Base-by-base conservation (phyloP, 805 yeast genomes). In the Starmerella vaccinii region DNA sequence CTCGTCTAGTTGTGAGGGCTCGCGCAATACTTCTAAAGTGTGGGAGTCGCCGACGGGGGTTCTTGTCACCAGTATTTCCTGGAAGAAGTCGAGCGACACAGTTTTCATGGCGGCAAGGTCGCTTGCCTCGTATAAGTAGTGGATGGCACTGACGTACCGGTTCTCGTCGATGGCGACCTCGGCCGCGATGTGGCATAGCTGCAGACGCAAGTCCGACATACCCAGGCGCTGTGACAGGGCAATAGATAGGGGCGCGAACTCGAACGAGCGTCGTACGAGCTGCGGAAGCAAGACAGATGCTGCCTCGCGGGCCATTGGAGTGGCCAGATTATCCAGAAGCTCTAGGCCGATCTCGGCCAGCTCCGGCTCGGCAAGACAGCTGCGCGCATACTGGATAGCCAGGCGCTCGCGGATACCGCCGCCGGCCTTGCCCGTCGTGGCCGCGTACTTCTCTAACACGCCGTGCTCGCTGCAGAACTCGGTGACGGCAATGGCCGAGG, bases 391-490 rank as follows among this genome's bases (percentile, higher is more conserved):
- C 39, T 44, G 43, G 7, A 59, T 46, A 18, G 49, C 58, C 8
- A 58, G 46, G 27, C 49, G 47, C 46, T 56, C 60, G 13, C 59
- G 51, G 13, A 56, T 42, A 21, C 43, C 45, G 33, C 47, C 32
- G 38, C 54, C 46, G 18, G 32, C 50, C 30, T 29, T 34, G 26
- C 47, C 46, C 23, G 46, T 33, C 18, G 33, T 8, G 22, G 27
- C 23, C 13, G 37, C 45, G 35, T 57, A 54, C 9, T 30, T 33
- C 16, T 40, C 45, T 8, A 57, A 47, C 10, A 48, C 27, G 32
- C 55, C 57, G 12, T 46, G n/a, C 30, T 49, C 57, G 45, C 30
- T 37, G 41, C 50, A 53, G 27, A 58, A 51, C 46, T 58, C 59
- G 13, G 55, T 49, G 19, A 51, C 15, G 7, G 55, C 57, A 2